Evolutionary conservation across 345 rosid genomes (phyloP), one percentile per base, ranked within the genome.

Genomic region (Rhizophora apiculata): DNA sequence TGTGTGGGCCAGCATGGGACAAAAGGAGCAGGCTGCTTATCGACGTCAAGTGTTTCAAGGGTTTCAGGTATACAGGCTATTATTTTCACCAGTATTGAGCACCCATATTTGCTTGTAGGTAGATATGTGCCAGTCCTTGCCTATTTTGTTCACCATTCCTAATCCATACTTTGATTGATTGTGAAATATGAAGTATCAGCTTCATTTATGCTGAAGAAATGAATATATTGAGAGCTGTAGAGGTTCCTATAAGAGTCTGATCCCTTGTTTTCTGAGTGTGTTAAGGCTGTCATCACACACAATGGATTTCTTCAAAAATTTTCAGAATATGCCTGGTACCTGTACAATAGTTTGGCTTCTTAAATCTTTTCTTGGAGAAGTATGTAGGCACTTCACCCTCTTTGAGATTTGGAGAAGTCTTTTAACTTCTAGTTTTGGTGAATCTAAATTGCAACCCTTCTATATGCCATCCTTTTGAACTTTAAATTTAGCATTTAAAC

Each of bases 1-100:
- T 78, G 98, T 86, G 68, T 89, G 98, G 99, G 98, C 99, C 66
- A 92, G 98, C 77, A 87, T 90, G 98, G 98, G 99, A 29, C 99
- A 95, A 70, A 95, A 90, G 80, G 96, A 95, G 67, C 98, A 95
- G 85, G 96, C 98, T 68, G 96, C 90, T 63, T 62, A 78, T 61
- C 94, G 98, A 31, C 88, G 72, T 29, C 82, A 90, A 85, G 91
- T 73, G 43, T 92, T 95, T 69, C 86, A 89, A 79, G 99, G 98
- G 68, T 92, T 92, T 84, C 98, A 95, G 96, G 99, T 89, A 68
- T 56, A 2, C 59, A 62, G 36, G 29, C 59, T 11, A 2, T 32
- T 29, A 16, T 46, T 51, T 27, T 16, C 6, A 21, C 5, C 34
- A 16, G 20, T 19, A 15, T 34, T 30, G 15, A 67, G 48, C 49